Evolutionary conservation across 495 filamentous ascomycete genomes (phyloP).

Genomic region (Hypomontagnella monticulosa): DNA sequence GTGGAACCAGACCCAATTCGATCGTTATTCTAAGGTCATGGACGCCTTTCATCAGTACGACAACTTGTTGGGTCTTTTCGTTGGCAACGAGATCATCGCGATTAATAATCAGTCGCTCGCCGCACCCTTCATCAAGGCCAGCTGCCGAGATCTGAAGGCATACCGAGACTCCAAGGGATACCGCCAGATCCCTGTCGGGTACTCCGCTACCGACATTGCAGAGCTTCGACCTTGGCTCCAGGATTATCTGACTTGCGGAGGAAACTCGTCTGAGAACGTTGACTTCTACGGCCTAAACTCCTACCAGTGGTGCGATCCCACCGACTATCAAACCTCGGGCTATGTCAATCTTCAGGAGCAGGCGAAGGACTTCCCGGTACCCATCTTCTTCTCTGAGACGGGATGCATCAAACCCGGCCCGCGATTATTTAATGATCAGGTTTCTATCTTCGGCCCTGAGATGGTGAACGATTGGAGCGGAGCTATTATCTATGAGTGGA

Average conservation of each 20-base stretch:
- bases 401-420: constrained; percentile 76
- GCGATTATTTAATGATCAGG: constrained; percentile 79
- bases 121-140: constrained; percentile 84
- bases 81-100: constrained; percentile 87
- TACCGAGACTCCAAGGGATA: constrained; percentile 82
- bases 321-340: constrained; percentile 70
- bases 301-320: constrained; percentile 86
- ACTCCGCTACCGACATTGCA: constrained; percentile 89
- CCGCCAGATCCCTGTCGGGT: constrained; percentile 84
- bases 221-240: constrained; percentile 85
- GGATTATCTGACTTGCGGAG: constrained; percentile 84
- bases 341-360: constrained; percentile 70
- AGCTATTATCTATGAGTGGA: constrained; percentile 90
- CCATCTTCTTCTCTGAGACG: constrained; percentile 88
- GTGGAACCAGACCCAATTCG: constrained; percentile 77
- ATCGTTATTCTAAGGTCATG: constrained; percentile 74
- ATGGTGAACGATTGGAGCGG: constrained; percentile 85
- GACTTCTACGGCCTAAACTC: constrained; percentile 90
- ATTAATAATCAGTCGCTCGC: constrained; percentile 67
- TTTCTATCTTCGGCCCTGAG: constrained; percentile 74
- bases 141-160: constrained; percentile 81
- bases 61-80: constrained; percentile 83
- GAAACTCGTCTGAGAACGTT: constrained; percentile 71
- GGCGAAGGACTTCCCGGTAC: constrained; percentile 67
- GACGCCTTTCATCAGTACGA: constrained; percentile 81